Conservation (phyloP, 352 stramenopile species). For the Pythium rishiriense region DNA sequence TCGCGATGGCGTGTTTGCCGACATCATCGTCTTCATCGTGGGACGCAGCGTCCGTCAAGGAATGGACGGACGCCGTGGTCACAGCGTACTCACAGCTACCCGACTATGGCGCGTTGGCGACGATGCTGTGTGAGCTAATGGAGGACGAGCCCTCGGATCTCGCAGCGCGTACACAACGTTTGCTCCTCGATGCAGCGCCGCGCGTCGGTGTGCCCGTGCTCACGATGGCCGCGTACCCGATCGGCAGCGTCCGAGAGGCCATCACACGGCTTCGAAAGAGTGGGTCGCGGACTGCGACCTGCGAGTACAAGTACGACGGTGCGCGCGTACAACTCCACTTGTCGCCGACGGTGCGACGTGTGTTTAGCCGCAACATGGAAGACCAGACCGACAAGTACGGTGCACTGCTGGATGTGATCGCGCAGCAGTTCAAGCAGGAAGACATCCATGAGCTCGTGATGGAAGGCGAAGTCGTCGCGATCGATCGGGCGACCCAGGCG, state of each 20-base stretch:
- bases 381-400: conserved; percentile 71
- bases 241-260: conserved; percentile 54
- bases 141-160: conserved; percentile 23
- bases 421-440: conserved; percentile 27
- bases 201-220: conserved; percentile 61
- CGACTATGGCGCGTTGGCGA: conserved; percentile 55
- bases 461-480: conserved; percentile 75
- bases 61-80: conserved; percentile 65
- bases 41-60: conserved; percentile 21
- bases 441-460: conserved; percentile 51
- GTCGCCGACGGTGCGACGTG: conserved; percentile 26
- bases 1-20: conserved; percentile 47
- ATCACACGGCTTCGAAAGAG: conserved; percentile 51
- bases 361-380: conserved; percentile 88
- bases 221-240: conserved; percentile 79
- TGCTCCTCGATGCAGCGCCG: conserved; percentile 41
- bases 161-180: conserved; percentile 23
- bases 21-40: background rate
- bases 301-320: conserved; percentile 87
- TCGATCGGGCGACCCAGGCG: conserved; percentile 45
- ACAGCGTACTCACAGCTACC: conserved; percentile 70
- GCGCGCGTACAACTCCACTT: conserved; percentile 77
- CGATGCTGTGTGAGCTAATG: conserved; percentile 32
- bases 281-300: conserved; percentile 40
- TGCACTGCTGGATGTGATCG: conserved; percentile 48